Percentiles rank a stretch among this genome's conserved stretches.
phyloP scores from a whole-genome alignment of 768 basidiomycete species.

The Cubamyces sp. region DNA sequence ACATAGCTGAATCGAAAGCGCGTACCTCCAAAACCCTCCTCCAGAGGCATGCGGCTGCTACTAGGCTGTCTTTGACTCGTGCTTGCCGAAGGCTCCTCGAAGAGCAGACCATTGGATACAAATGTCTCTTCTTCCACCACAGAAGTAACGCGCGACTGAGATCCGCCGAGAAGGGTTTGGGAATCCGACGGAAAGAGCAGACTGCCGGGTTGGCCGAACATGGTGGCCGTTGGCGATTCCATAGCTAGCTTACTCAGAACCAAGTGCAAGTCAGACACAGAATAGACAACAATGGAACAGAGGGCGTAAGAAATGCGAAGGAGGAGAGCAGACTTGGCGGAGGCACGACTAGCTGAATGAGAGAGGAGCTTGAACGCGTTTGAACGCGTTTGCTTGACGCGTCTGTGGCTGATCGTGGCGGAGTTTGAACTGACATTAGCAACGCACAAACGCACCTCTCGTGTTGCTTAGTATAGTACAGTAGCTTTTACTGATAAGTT shows the following conservation, averaged over 20 bases:
- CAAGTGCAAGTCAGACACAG: not conserved
- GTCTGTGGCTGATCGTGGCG: constrained; percentile 20
- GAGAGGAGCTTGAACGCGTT: constrained; percentile 5
- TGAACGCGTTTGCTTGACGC: constrained; percentile 17
- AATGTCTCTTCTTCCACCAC: constrained; percentile 6
- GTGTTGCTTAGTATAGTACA: too few species aligned
- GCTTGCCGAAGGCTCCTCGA: not conserved
- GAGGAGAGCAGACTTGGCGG: not conserved
- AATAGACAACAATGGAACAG: not conserved
- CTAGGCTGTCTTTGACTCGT: not conserved
- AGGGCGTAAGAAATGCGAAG: too few species aligned
- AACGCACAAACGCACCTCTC: not conserved
- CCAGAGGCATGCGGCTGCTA: not conserved
- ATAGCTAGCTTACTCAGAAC: not conserved
- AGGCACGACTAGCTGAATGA: not conserved
- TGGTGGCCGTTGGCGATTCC: constrained; percentile 7
- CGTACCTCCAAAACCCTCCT: constrained; percentile 16
- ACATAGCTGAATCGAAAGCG: not conserved
- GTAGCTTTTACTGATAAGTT: too few species aligned
- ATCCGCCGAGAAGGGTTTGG: not conserved
- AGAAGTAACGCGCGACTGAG: not conserved
- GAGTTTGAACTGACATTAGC: constrained; percentile 1
- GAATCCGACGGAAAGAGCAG: constrained; percentile 15
- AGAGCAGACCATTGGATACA: constrained; percentile 17
- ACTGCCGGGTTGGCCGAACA: constrained; percentile 20